Percentiles rank a stretch among this genome's conserved stretches.
Conservation (phyloP, 805 yeast species). For the Barnettozyma salicaria region DNA sequence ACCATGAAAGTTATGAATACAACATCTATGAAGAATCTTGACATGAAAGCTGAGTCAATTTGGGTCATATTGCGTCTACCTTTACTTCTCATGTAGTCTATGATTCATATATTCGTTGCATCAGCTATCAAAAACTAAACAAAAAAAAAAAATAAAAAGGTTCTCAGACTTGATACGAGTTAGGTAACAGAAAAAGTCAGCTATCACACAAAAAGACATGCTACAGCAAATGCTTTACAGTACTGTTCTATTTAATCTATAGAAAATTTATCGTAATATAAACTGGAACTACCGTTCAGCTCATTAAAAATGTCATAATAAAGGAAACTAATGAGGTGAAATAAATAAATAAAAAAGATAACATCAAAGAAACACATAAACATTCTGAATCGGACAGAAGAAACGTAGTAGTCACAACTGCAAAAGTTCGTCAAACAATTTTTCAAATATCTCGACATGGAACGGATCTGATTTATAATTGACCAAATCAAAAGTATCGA, state of each 20-base stretch:
- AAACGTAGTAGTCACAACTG: conserved; percentile 1
- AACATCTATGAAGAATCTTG: conserved; percentile 6
- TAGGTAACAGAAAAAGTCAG: too few species aligned
- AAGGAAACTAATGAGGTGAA: neutral
- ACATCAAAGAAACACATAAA: neutral
- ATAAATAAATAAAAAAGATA: neutral
- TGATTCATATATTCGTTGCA: too few species aligned
- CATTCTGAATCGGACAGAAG: neutral
- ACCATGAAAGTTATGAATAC: conserved; percentile 4
- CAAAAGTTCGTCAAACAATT: conserved; percentile 11
- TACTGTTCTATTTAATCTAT: conserved; percentile 3
- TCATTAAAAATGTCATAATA: too few species aligned
- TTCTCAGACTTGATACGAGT: too few species aligned
- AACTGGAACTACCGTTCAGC: too few species aligned
- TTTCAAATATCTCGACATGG: conserved; percentile 23
- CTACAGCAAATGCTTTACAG: neutral
- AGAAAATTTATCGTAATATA: conserved; percentile 2
- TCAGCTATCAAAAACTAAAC: too few species aligned
- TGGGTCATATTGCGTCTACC: too few species aligned
- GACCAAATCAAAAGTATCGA: conserved; percentile 15
- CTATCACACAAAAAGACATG: neutral
- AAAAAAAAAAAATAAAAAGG: too few species aligned
- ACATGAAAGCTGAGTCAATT: conserved; percentile 1
- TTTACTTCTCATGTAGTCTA: too few species aligned
- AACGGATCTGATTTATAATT: conserved; percentile 19